phyloP scores from a whole-genome alignment of 2,329 filamentous ascomycete species.

The Ceratocystis alfenasii region DNA sequence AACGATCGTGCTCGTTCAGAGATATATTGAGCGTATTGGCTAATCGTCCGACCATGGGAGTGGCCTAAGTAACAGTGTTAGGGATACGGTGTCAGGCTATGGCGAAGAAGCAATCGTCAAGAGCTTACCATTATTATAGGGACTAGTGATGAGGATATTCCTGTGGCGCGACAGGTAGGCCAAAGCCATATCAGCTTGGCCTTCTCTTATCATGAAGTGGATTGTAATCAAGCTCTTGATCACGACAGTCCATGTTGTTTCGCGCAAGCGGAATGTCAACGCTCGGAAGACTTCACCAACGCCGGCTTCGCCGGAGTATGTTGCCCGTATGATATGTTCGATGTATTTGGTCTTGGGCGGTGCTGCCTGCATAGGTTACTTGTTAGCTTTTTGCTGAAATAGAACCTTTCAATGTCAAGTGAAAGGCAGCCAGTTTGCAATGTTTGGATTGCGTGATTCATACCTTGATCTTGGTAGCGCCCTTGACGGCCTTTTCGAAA shows the following conservation, averaged over 20 bases:
- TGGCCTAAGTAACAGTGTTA: slow-evolving; percentile 48
- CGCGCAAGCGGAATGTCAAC: slow-evolving; percentile 74
- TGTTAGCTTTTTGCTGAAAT: slow-evolving; percentile 13
- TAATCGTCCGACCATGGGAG: slow-evolving; percentile 88
- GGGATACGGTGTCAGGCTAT: neutral
- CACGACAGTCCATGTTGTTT: slow-evolving; percentile 98
- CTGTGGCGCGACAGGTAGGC: slow-evolving; percentile 72
- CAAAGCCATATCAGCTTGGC: slow-evolving; percentile 76
- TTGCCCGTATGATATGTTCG: slow-evolving; percentile 92
- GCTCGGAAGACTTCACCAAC: slow-evolving; percentile 93
- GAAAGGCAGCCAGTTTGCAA: neutral
- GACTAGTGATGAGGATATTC: slow-evolving; percentile 73
- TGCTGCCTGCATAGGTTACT: slow-evolving; percentile 35
- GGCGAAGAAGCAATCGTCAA: neutral
- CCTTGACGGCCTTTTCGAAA: slow-evolving; percentile 98
- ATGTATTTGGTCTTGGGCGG: slow-evolving; percentile 99
- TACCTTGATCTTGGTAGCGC: slow-evolving; percentile 95
- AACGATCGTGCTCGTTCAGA: slow-evolving; percentile 70
- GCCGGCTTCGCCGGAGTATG: slow-evolving; percentile 85
- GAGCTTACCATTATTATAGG: slow-evolving; percentile 75
- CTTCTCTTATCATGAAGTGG: slow-evolving; percentile 95
- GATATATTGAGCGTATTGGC: slow-evolving; percentile 81
- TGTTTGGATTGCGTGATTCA: neutral
- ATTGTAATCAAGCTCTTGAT: slow-evolving; percentile 95
- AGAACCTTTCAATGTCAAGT: neutral